These are phyloP conservation scores for Westerdykella aurantiaca DNA, from an alignment of 2,329 filamentous ascomycete species.

Conservation along the genomic window DNA sequence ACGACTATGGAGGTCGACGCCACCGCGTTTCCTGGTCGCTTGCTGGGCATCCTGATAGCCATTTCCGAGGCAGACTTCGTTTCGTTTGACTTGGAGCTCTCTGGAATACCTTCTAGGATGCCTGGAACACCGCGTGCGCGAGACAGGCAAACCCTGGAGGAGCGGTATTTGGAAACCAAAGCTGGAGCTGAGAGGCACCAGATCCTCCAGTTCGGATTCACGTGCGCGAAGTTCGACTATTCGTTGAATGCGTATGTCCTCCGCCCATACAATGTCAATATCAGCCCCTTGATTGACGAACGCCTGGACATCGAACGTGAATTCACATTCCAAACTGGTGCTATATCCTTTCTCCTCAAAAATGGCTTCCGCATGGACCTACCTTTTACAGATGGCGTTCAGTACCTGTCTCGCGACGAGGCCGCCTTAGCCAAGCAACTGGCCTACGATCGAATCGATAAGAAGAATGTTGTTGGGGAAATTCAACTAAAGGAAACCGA, in stretches of 20 bases:
- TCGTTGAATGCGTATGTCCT: conserved; percentile 47
- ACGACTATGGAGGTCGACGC: conserved; percentile 52
- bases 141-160: conserved; percentile 50
- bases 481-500: conserved; percentile 51
- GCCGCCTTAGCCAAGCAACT: conserved; percentile 45
- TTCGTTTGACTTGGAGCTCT: conserved; percentile 61
- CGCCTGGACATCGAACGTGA: conserved; percentile 55
- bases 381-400: conserved; percentile 53
- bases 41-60: conserved; percentile 53
- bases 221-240: conserved; percentile 56
- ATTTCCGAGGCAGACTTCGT: conserved; percentile 58
- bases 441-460: conserved; percentile 40
- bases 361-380: conserved; percentile 55
- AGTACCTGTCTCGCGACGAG: conserved; percentile 58
- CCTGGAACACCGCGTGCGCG: conserved; percentile 27
- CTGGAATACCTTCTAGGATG: conserved; percentile 50
- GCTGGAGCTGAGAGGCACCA: conserved; percentile 57
- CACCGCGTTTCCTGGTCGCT: conserved; percentile 44
- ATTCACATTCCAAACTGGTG: conserved; percentile 54
- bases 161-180: conserved; percentile 57
- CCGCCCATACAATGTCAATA: conserved; percentile 59
- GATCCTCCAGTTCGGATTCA: conserved; percentile 62
- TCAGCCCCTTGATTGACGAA: conserved; percentile 51
- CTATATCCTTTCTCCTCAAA: conserved; percentile 55
- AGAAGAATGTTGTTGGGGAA: conserved; percentile 32